Evolutionary conservation across 148 eudicot species (phyloP), one percentile per base, ranked within the genome.

Genomic region (Talinum fruticosum): DNA sequence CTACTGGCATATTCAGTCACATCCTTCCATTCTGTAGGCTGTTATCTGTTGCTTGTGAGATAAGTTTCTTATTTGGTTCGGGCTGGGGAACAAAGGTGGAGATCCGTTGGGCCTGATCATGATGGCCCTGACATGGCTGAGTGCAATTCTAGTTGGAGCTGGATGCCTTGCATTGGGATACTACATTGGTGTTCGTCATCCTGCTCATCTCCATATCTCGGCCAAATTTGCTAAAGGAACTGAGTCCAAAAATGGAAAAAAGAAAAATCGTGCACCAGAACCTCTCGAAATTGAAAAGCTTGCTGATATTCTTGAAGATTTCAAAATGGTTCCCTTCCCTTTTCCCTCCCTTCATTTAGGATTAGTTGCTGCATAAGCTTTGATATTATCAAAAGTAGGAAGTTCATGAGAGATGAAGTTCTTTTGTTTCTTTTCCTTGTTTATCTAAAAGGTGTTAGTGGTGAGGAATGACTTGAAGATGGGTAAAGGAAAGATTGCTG

Each of bases 401-500:
- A 69, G 29, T 70, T 54, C 38, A 36, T 34, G 71, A n/a, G 28
- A 35, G 21, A 26, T 37, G 49, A 77, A 1, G 12, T 67, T n/a
- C 6, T 49, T 66, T 49, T 59, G 41, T 69, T 62, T 77, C 32
- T 54, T 32, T 59, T 80, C 44, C 69, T 12, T 53, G 51, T 28
- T 78, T 74, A 16, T 75, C 73, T 74, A 75, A 59, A 35, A 95
- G 99, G 99, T 96, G 82, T 87, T 93, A 90, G 99, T 96, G 73
- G 99, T 96, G 80, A 88, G 99, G 82, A 96, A 96, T 87, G 99
- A 96, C 84, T 82, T 96, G 79, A 96, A 96, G 90, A 96, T 96
- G 99, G 99, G 99, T 36, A 96, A 96, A 82, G 99, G 99, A 82
- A 96, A 96, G 85, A 96, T 93, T 88, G 95, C 99, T 83, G 99